Base-by-base conservation (phyloP, 1,284 basidiomycete species). In the Leccinum discolor region DNA sequence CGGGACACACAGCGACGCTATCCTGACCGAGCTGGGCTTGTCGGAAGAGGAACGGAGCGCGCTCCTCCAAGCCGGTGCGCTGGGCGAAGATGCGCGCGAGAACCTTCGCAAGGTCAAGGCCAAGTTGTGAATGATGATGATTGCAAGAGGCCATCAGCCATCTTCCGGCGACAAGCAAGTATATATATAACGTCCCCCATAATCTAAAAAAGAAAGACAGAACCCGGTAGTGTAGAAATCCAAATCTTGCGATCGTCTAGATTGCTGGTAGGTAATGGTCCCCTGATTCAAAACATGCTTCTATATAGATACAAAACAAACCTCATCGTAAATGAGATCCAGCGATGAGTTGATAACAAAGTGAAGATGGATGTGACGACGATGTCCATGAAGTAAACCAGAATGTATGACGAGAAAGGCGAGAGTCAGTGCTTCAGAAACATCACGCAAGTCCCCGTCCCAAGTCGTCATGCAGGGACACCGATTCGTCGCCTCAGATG, bases 1-100 rank as follows among this genome's bases (percentile, higher is more conserved):
- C 3, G 89, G 88, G 26, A 68, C 79, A 35, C 86, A 91, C 71
- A 88, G 83, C 7, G 71, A 80, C 8, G 83, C 84, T 57, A 79
- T 89, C 54, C 76, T 89, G 32, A 68, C 63, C 21, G 86, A 86
- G 68, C 66, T 84, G 35, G 85, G 85, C 1, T 56, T 86, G 14
- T 76, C 73, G 12, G 71, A 74, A n/a, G 67, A 68, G 12, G 79
- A 86, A 65, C 72, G 77, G 60, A 70, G 69, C 60, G 64, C 69
- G 61, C 79, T 88, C 65, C 71, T 74, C 5, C 66, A 70, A 18
- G 80, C 82, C 0, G 85, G 85, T 23, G 83, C 81, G 5, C 74
- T 88, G 16, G 80, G 79, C 29, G 69, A 74, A 61, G 71, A 74
- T 35, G 69, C 65, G 5, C 71, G 65, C 40, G 68, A 69, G 18